Conservation (phyloP, 2,329 filamentous ascomycete genomes). For the Fusarium miscanthi region DNA sequence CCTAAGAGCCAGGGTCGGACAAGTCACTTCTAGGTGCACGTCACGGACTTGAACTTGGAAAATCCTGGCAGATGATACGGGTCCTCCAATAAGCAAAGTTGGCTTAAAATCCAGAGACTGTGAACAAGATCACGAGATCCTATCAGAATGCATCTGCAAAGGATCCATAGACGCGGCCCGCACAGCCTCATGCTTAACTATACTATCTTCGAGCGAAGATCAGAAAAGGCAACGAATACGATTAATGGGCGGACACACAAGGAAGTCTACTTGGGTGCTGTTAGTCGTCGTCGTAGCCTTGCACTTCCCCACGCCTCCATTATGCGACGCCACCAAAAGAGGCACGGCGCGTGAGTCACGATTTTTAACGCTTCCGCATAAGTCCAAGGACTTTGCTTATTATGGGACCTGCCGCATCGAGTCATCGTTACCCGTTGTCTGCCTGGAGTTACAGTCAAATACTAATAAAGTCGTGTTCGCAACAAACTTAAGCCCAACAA, state of each 20-base stretch:
- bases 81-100: constrained; percentile 29
- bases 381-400: constrained; percentile 30
- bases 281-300: constrained; percentile 45
- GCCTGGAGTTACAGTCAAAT: constrained; percentile 39
- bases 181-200: constrained; percentile 31
- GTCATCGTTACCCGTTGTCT: constrained; percentile 35
- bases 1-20: constrained; percentile 22
- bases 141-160: constrained; percentile 9
- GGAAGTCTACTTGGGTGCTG: constrained; percentile 6
- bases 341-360: constrained; percentile 42
- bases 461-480: constrained; percentile 43
- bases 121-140: constrained; percentile 41
- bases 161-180: constrained; percentile 7
- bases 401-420: constrained; percentile 33
- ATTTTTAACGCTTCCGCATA: constrained; percentile 21
- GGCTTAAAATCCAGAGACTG: constrained; percentile 21
- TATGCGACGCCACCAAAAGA: constrained; percentile 38
- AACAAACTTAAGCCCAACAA: constrained; percentile 11
- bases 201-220: constrained; percentile 35
- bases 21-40: constrained; percentile 30
- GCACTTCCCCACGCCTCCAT: constrained; percentile 32
- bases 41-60: constrained; percentile 32
- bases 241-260: not conserved
- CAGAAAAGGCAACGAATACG: constrained; percentile 7
- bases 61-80: constrained; percentile 30